phyloP scores from a whole-genome alignment of 2,329 filamentous ascomycete genomes.

The Plenodomus lindquistii region DNA sequence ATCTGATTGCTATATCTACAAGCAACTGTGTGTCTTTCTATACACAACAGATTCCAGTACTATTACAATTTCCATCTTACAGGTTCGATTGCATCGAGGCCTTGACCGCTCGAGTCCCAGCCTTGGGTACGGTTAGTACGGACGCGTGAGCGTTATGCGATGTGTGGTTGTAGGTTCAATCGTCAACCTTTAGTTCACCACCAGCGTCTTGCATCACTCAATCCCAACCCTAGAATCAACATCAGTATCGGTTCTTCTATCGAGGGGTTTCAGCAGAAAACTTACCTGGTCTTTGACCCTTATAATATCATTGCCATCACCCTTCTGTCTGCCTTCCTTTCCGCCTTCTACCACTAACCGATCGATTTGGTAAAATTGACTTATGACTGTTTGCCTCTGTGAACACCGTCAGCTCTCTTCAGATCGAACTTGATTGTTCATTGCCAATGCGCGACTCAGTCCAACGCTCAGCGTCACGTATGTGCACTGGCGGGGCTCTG shows the following conservation, averaged over 20 bases:
- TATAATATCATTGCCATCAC: constrained; percentile 66
- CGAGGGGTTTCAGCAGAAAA: background rate
- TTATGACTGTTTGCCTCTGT: constrained; percentile 92
- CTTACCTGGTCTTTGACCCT: constrained; percentile 81
- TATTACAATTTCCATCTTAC: background rate
- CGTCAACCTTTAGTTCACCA: background rate
- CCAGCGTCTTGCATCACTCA: background rate
- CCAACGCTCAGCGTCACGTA: background rate
- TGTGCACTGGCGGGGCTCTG: background rate
- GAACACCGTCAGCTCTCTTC: constrained; percentile 42
- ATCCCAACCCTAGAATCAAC: constrained; percentile 1
- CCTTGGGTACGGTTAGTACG: background rate
- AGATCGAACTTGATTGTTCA: too few relatives aligned
- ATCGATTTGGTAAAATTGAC: constrained; percentile 92
- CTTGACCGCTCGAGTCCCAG: background rate
- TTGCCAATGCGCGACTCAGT: background rate
- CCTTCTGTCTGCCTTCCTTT: constrained; percentile 74
- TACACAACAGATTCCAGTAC: background rate
- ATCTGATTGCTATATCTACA: background rate
- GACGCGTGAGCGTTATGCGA: background rate
- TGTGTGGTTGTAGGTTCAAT: background rate
- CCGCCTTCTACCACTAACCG: constrained; percentile 89
- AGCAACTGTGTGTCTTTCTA: background rate
- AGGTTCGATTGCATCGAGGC: background rate
- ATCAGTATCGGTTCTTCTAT: background rate